Base-by-base conservation (phyloP, 768 basidiomycete genomes). In the Leccinum rimulosum region DNA sequence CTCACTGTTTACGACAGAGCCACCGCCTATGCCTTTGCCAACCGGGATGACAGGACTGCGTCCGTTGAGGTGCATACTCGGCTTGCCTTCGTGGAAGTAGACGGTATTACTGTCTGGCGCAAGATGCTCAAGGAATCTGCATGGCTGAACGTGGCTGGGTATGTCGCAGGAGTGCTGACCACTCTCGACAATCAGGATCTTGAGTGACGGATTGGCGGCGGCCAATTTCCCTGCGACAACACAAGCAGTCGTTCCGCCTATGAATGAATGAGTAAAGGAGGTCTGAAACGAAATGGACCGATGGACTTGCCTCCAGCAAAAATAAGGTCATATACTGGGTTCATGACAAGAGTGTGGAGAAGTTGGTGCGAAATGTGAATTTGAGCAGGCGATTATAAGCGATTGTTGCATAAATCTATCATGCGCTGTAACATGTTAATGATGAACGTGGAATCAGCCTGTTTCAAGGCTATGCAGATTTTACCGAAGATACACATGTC, bases 1-100 rank as follows among this genome's bases (percentile, higher is more conserved):
- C 79, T 53, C 50, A 85, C 85, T 84, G 62, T 87, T 88, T 17
- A 88, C 78, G 54, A 75, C 73, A 0, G 85, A 86, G 1, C 86
- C 86, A 6, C 87, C 87, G 4, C 87, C 87, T 6, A 89, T 64
- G 45, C 78, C 80, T 54, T 80, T 76, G 0, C 82, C 86, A 28
- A 73, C 66, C 0, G 77, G 75, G 5, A 84, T 75, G 38, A 82
- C 50, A 4, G 74, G 64, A 5, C 73, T 64, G 4, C 87, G 84
- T 5, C 79, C 81, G 6, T 74, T 70, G 38, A 79, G 70, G 56
- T 77, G 80, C 1, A 74, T 71, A 61, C 79, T 80, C 6, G 78
- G 75, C 25, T 72, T 71, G 8, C 62, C 66, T 5, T 54, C 51
- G 58, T 86, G 75, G 58, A 76, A 74, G 3, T 77, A 78, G 56